phyloP scores from a whole-genome alignment of 352 stramenopile species.

The Phytophthora pistaciae region DNA sequence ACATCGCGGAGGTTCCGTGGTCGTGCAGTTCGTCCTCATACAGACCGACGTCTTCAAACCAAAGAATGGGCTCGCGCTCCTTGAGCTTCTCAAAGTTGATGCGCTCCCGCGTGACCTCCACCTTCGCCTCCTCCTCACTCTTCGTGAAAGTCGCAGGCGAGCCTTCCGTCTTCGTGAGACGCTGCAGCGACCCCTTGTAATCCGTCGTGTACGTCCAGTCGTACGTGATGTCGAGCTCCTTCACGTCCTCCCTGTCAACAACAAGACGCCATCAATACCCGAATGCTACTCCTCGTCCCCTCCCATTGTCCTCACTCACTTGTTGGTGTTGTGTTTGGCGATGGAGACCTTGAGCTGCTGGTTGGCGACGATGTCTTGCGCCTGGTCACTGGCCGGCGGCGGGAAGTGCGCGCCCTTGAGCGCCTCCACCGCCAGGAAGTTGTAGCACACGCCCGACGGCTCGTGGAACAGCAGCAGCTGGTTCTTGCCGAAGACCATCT shows the following conservation, averaged over 20 bases:
- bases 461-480: slow-evolving; percentile 82
- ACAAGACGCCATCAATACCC: not conserved
- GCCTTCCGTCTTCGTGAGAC: slow-evolving; percentile 36
- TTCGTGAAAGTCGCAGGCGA: slow-evolving; percentile 20
- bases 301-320: slow-evolving; percentile 36
- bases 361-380: slow-evolving; percentile 61
- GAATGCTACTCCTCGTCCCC: not conserved
- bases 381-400: slow-evolving; percentile 47
- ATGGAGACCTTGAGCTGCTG: slow-evolving; percentile 86
- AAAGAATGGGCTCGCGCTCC: slow-evolving; percentile 85
- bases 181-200: slow-evolving; percentile 83
- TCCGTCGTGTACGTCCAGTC: slow-evolving; percentile 89
- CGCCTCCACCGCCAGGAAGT: slow-evolving; percentile 80
- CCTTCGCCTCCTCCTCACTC: slow-evolving; percentile 40
- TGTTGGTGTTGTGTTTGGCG: slow-evolving; percentile 83
- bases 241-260: slow-evolving; percentile 73
- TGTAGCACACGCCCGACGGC: slow-evolving; percentile 74
- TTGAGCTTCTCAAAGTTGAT: slow-evolving; percentile 86
- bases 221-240: slow-evolving; percentile 85
- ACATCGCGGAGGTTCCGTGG: slow-evolving; percentile 82
- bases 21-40: slow-evolving; percentile 90
- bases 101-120: slow-evolving; percentile 59
- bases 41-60: slow-evolving; percentile 83
- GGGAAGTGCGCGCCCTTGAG: slow-evolving; percentile 81
- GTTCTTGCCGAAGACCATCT: slow-evolving; percentile 91